Evolutionary conservation across 73 alveolate genomes (phyloP), one percentile per base, ranked within the genome.

Genomic region (Paramecium sonneborni): DNA sequence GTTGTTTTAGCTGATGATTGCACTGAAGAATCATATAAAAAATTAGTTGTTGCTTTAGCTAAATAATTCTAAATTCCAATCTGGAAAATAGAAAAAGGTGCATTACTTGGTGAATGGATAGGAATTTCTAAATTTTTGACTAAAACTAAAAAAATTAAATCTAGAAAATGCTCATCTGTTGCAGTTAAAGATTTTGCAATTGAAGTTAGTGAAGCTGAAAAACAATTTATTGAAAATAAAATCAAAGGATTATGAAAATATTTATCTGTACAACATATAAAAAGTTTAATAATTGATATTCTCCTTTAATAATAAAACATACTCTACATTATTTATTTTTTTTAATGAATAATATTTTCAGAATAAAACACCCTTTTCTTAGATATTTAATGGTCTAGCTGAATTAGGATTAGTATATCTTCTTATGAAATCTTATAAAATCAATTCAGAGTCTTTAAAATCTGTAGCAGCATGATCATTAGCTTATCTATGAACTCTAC

Each of bases 401-500:
- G 79, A 92, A 32, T 95, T 92, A 38, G 95, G 97, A 69, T 95
- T 96, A 32, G 97, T 94, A 95, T 95, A 95, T 92, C 98, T 94
- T 88, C 97, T 92, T 41, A 95, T 92, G 92, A 95, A 95, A 87
- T 95, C 98, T 94, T 95, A 94, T 32, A 96, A 93, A 21, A 96
- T 92, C 44, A 96, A 76, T 85, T 96, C 98, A 70, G 97, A 94
- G 92, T 96, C 97, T 26, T 95, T 94, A 92, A 96, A 96, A 92
- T 96, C 98, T 9, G 96, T 68, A 5, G 98, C 96, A 41, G 93
- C 96, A 87, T 96, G 96, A 87, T 96, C 94, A 94, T 94, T 94
- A 34, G 98, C 95, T 76, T 96, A 93, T 96, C 98, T 96, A 94
- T 96, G 98, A 92, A 93, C 92, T 94, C 98, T 96, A 70, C 91